Base-by-base conservation (phyloP, 1,284 basidiomycete genomes). In the Inonotus obliquus region DNA sequence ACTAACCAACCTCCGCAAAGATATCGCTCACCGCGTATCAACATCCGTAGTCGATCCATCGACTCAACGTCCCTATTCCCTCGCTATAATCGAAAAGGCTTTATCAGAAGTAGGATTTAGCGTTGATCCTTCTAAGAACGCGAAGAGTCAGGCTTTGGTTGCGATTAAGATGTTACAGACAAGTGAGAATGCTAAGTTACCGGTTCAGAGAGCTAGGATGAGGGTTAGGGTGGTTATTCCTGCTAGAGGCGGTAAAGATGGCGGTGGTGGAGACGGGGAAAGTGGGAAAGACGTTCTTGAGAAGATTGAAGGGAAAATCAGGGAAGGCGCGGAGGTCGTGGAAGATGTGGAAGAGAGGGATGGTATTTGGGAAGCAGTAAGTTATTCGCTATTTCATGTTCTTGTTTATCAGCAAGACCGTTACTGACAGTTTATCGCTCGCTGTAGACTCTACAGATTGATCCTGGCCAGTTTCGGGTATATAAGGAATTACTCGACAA, bases 41-140 rank as follows among this genome's bases (percentile, higher is more conserved):
- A 93, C 96, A 75, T 96, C 95, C 79, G 97, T 92, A 63, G 94
- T 98, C 38, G 96, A 99, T 70, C 97, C 96, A 1, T 75, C 80
- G 2, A 96, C 94, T 2, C 88, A 94, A 70, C 80, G 88, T 25
- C 94, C 95, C 4, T 96, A 98, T 73, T 91, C 95, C 1, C 93
- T 96, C 51, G 91, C 92, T 21, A 94, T 99, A 80, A 94, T 99
- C 65, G 97, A 99, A 71, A 99, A 98, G 76, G 96, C 95, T 0
- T 96, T 99, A 94, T 78, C 85, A 25, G 96, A 98, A 72, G 87
- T 94, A 5, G 95, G 96, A 11, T 97, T 91, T 75, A 95, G 91
- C 67, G 89, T 97, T 41, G 92, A 93, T 70, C 83, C 83, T 29
- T 87, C 88, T 63, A 97, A 97, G 79, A 91, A 84, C 52, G 95